Evolutionary conservation across 2,329 filamentous ascomycete species (phyloP).

Genomic region (Fusarium sp.): DNA sequence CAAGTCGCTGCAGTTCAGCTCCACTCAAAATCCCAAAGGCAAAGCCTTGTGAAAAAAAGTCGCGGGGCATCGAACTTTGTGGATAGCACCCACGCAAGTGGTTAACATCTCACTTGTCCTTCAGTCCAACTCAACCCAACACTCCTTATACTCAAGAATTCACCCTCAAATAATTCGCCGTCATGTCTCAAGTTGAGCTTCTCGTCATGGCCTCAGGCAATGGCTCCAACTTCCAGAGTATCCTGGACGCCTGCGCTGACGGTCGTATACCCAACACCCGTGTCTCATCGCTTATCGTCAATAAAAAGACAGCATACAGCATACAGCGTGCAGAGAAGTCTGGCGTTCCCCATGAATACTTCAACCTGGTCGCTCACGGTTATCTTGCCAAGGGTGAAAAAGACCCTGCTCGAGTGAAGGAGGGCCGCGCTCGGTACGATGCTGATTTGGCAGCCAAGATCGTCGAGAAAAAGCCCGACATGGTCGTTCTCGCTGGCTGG

Average conservation of each 20-base stretch:
- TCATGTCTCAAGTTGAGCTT: slow-evolving; percentile 62
- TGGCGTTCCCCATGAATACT: slow-evolving; percentile 76
- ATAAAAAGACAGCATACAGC: slow-evolving; percentile 65
- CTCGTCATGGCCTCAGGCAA: slow-evolving; percentile 81
- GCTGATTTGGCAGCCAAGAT: slow-evolving; percentile 79
- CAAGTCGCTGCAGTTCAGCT: not conserved
- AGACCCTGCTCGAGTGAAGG: slow-evolving; percentile 67
- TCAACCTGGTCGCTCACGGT: slow-evolving; percentile 85
- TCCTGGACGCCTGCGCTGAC: slow-evolving; percentile 66
- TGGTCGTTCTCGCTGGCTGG: slow-evolving; percentile 88
- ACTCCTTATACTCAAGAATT: not conserved
- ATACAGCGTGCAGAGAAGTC: slow-evolving; percentile 62
- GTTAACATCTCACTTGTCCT: not conserved
- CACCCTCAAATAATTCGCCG: not conserved
- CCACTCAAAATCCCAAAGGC: slow-evolving; percentile 5
- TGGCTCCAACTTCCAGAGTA: slow-evolving; percentile 84
- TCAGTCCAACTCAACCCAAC: not conserved
- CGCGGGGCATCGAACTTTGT: not conserved
- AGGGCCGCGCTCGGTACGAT: slow-evolving; percentile 81
- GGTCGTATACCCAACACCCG: slow-evolving; percentile 59
- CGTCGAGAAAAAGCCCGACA: slow-evolving; percentile 72
- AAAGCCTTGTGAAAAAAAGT: no score
- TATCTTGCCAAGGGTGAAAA: slow-evolving; percentile 71
- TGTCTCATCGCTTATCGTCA: slow-evolving; percentile 65
- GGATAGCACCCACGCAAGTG: not conserved